These are phyloP conservation scores for Lepidium sativum DNA, from an alignment of 345 rosid species.

Conservation along the genomic window DNA sequence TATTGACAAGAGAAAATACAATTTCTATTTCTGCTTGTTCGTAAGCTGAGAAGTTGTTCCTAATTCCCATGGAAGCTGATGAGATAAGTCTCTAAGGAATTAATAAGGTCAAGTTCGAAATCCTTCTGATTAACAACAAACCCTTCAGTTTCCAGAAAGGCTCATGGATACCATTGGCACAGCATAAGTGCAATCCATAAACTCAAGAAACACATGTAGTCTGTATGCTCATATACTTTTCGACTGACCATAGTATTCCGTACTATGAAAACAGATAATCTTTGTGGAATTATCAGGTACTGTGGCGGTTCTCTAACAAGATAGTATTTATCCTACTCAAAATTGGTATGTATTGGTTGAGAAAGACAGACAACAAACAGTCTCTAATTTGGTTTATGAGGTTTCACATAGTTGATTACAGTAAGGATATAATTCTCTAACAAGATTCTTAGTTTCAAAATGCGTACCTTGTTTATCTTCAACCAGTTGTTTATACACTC, in stretches of 20 bases:
- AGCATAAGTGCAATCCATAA: background rate
- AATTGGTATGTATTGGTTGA: background rate
- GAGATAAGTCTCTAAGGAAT: background rate
- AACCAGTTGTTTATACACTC: conserved; percentile 96
- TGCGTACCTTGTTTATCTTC: conserved; percentile 72
- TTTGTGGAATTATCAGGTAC: background rate
- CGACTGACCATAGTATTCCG: background rate
- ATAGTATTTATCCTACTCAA: background rate
- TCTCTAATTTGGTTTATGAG: background rate
- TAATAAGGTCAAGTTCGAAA: background rate
- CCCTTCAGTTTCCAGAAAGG: background rate
- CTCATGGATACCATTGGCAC: background rate
- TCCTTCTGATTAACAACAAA: background rate
- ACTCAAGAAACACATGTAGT: background rate
- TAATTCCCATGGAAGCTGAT: background rate
- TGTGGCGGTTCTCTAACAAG: background rate
- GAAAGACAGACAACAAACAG: background rate
- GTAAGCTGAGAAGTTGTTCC: background rate
- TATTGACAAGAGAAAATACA: background rate
- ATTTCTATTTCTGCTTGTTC: background rate
- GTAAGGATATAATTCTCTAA: background rate
- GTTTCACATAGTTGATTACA: background rate
- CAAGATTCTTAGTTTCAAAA: background rate
- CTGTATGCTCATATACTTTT: background rate
- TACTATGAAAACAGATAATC: background rate